Conservation (phyloP, 257 asterid species). For the Misopates orontium region DNA sequence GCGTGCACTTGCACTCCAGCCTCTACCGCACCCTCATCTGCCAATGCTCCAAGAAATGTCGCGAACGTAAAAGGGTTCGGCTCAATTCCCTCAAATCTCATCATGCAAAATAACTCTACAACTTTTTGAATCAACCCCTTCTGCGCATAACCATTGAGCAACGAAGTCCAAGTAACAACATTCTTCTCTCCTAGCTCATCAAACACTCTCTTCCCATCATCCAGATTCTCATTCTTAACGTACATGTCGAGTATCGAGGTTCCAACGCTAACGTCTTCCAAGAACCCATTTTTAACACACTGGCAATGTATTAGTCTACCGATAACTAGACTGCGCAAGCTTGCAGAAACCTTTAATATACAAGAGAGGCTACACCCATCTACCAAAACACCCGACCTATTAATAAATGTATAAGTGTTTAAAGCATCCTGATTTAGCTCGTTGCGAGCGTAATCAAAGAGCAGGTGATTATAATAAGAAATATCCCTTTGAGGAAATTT, state of each 20-base stretch:
- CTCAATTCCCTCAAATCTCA: slow-evolving; percentile 58
- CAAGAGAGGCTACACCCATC: slow-evolving; percentile 74
- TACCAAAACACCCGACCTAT: slow-evolving; percentile 43
- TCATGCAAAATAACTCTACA: slow-evolving; percentile 43
- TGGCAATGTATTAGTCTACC: slow-evolving; percentile 79
- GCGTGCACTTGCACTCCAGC: slow-evolving; percentile 72
- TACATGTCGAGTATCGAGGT: slow-evolving; percentile 85
- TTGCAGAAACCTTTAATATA: slow-evolving; percentile 63
- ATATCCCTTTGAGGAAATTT: slow-evolving; percentile 44
- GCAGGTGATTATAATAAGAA: slow-evolving; percentile 57
- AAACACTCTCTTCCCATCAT: slow-evolving; percentile 61
- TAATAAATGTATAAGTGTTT: slow-evolving; percentile 47
- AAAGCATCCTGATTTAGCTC: slow-evolving; percentile 52
- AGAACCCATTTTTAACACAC: slow-evolving; percentile 64
- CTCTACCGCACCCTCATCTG: slow-evolving; percentile 45
- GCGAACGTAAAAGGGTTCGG: slow-evolving; percentile 84
- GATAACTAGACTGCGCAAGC: slow-evolving; percentile 37
- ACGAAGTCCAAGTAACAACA: slow-evolving; percentile 89
- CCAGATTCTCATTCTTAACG: slow-evolving; percentile 53
- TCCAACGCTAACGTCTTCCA: slow-evolving; percentile 75
- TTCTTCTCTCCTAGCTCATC: slow-evolving; percentile 71
- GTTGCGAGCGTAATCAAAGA: slow-evolving; percentile 60
- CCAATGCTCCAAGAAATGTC: slow-evolving; percentile 76
- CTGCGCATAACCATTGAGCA: slow-evolving; percentile 65
- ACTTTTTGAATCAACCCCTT: slow-evolving; percentile 46